Evolutionary conservation across 345 rosid genomes (phyloP), one percentile per base, ranked within the genome.

Genomic region (Euphorbia lathyris): DNA sequence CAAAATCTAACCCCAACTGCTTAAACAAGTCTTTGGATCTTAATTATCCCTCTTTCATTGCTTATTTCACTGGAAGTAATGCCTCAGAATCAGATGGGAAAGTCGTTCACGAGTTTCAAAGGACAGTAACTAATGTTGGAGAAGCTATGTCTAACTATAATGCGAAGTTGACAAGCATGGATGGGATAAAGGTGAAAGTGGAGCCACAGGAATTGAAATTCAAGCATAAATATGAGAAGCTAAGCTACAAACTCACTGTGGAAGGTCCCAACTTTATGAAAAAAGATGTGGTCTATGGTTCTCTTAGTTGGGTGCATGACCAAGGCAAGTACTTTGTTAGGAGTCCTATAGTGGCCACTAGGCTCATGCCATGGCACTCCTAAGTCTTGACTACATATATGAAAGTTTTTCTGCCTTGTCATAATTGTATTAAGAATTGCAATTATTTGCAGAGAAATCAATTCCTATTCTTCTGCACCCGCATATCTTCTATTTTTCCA

Each of bases 231-330:
- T 27, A 81, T 67, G 86, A 87, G 77, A 78, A 72, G 74, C 75
- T 74, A 58, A 83, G 87, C 68, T 91, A 79, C 62, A 85, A 69
- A 72, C 77, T 91, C 2, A 79, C 59, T 34, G 36, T 88, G 58
- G 88, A 82, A 77, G 90, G 83, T 27, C 87, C 86, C 2, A 72
- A 55, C 36, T 53, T 43, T 32, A 60, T 85, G 82, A 66, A 70
- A 66, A 79, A 82, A 7, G 80, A 36, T 1, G 82, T 79, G 61
- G 45, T 82, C 36, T 71, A 82, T 72, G 93, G 93, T 14, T 66
- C 71, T 19, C 53, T 86, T 77, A 80, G 77, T 55, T 90, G 93
- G 97, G 78, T 77, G 61, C 84, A 84, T 76, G 87, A 85, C 62
- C 45, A 63, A 19, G 86, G 88, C 3, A 76, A 79, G 47, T 79